Evolutionary conservation across 148 eudicot species (phyloP).

Genomic region (Heliamphora exappendiculata): DNA sequence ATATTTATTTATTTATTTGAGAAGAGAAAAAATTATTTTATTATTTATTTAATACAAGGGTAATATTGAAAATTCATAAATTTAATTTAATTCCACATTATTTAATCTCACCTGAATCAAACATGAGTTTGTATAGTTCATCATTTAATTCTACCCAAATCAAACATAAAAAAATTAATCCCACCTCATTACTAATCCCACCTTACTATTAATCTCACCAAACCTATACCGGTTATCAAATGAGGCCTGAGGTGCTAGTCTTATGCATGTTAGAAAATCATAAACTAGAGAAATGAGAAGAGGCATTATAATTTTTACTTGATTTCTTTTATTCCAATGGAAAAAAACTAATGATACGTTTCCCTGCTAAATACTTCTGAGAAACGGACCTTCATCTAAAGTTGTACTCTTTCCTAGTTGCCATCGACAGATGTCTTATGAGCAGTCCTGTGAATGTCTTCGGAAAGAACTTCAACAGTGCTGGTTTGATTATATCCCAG

Average conservation of each 20-base stretch:
- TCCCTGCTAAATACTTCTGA: neutral
- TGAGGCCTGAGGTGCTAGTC: neutral
- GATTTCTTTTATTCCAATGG: neutral
- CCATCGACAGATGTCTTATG: conserved; percentile 37
- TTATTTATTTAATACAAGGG: too few relatives aligned
- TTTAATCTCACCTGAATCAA: too few relatives aligned
- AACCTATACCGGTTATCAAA: too few relatives aligned
- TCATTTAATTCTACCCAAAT: too few relatives aligned
- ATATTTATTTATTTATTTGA: too few relatives aligned
- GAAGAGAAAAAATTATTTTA: too few relatives aligned
- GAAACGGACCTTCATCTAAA: conserved; percentile 11
- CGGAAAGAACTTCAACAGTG: conserved; percentile 30
- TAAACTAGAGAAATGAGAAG: neutral
- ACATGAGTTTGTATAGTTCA: too few relatives aligned
- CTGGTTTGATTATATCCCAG: conserved; percentile 51
- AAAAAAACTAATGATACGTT: neutral
- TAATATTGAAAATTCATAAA: too few relatives aligned
- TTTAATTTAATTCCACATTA: too few relatives aligned
- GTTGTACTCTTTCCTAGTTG: conserved; percentile 21
- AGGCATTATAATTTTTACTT: neutral
- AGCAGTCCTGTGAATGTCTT: conserved; percentile 37
- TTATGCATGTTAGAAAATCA: neutral
- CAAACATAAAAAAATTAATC: too few relatives aligned
- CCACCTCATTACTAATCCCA: too few relatives aligned
- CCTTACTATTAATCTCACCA: too few relatives aligned